Percentiles rank a stretch among this genome's conserved stretches.
These are phyloP conservation scores for Macaranga tanarius DNA, from an alignment of 441 rosid genomes.

Conservation along the genomic window DNA sequence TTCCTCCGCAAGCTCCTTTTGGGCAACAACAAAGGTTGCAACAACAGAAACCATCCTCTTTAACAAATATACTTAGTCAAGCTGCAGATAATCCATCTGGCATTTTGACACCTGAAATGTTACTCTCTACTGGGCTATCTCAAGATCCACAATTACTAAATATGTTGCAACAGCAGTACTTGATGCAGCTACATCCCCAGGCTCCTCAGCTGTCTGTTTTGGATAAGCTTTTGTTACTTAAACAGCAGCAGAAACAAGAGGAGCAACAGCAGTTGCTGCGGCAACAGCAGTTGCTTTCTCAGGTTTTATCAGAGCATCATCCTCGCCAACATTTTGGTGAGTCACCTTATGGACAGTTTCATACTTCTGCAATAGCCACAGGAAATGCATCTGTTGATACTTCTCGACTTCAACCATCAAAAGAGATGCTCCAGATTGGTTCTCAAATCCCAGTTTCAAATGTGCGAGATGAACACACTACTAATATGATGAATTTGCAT, in stretches of 20 bases:
- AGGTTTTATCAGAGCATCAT: conserved; percentile 74
- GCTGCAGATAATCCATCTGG: conserved; percentile 52
- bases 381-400: conserved; percentile 56
- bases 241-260: conserved; percentile 90
- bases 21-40: conserved; percentile 75
- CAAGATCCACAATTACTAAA: conserved; percentile 72
- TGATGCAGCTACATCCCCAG: conserved; percentile 74
- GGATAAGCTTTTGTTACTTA: conserved; percentile 70
- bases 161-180: conserved; percentile 77
- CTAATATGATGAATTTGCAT: conserved; percentile 45
- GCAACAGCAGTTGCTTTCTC: conserved; percentile 81
- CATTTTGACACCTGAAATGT: conserved; percentile 47
- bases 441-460: conserved; percentile 49
- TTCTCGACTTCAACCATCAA: conserved; percentile 47
- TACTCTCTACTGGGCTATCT: conserved; percentile 50
- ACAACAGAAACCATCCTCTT: conserved; percentile 42
- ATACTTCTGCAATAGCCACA: conserved; percentile 43
- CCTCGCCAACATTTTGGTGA: conserved; percentile 55
- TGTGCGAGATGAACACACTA: conserved; percentile 44
- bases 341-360: conserved; percentile 54
- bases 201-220: conserved; percentile 59
- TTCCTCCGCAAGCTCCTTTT: conserved; percentile 56
- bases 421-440: conserved; percentile 54
- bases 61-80: conserved; percentile 66
- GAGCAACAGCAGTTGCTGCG: conserved; percentile 80